phyloP scores from a whole-genome alignment of 495 filamentous ascomycete species.

The Chaetomium fimeti region DNA sequence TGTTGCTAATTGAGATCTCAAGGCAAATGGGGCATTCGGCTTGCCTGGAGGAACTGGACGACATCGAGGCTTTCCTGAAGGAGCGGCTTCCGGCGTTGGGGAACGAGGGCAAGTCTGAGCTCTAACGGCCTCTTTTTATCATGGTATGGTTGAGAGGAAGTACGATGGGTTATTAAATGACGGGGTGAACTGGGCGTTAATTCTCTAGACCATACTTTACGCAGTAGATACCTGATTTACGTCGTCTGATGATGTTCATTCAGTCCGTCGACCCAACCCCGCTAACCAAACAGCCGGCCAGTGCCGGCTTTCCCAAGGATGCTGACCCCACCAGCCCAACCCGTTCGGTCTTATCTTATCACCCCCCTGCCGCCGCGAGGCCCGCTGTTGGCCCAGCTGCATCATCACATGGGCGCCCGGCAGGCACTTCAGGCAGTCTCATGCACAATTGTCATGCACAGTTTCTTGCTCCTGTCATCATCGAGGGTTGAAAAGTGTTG shows the following conservation, averaged over 20 bases:
- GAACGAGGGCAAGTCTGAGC: conserved; percentile 46
- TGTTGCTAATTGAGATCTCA: conserved; percentile 24
- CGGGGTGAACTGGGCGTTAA: conserved; percentile 10
- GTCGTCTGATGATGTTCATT: too few relatives aligned
- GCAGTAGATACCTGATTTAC: not conserved
- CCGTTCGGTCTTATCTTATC: conserved; percentile 12
- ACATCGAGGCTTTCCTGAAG: conserved; percentile 74
- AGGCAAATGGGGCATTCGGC: conserved; percentile 76
- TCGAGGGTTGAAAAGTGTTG: not conserved
- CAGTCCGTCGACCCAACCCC: too few relatives aligned
- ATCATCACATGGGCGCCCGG: conserved; percentile 16
- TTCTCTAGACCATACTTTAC: conserved; percentile 1
- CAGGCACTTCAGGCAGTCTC: not conserved
- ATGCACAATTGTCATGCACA: not conserved
- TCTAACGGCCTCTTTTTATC: conserved; percentile 26
- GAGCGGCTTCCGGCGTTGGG: conserved; percentile 55
- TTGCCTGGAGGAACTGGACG: conserved; percentile 72
- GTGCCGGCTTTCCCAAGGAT: not conserved
- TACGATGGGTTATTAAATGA: not conserved
- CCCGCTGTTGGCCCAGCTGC: conserved; percentile 18
- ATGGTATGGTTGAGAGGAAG: not conserved
- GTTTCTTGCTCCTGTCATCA: not conserved
- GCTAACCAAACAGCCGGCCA: too few relatives aligned
- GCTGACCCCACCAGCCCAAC: not conserved
- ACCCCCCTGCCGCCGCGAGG: not conserved